Conservation (phyloP, 805 yeast species). For the Priceomyces melissophilus region DNA sequence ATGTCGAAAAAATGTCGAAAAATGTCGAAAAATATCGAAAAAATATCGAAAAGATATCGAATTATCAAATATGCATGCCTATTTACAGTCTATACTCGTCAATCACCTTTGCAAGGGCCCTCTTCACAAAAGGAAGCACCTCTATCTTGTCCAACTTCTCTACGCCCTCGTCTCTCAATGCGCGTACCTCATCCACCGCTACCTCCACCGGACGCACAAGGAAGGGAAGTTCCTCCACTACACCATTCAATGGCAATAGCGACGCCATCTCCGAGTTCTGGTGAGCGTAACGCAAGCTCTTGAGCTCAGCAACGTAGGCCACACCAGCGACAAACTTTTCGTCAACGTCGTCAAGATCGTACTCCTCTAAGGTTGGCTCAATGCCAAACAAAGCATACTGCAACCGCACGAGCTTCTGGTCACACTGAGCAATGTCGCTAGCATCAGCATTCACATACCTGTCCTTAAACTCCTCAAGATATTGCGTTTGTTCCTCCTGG, state of each 20-base stretch:
- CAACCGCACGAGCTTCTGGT: conserved; percentile 70
- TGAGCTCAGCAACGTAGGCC: conserved; percentile 63
- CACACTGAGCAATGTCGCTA: conserved; percentile 53
- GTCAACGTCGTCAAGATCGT: conserved; percentile 51
- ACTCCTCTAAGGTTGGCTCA: conserved; percentile 57
- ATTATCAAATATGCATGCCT: neutral
- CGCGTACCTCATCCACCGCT: conserved; percentile 45
- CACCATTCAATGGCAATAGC: conserved; percentile 34
- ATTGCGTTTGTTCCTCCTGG: conserved; percentile 39
- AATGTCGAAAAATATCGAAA: too few species aligned
- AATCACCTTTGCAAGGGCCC: conserved; percentile 23
- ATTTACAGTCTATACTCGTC: conserved; percentile 4
- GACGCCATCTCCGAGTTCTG: conserved; percentile 19
- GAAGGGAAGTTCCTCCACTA: conserved; percentile 41
- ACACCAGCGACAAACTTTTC: conserved; percentile 60
- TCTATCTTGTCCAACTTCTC: conserved; percentile 35
- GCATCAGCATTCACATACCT: conserved; percentile 54
- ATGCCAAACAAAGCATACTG: conserved; percentile 86
- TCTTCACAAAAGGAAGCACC: conserved; percentile 35
- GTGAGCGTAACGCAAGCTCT: conserved; percentile 41
- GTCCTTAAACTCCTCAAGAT: conserved; percentile 55
- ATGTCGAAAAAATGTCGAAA: too few species aligned
- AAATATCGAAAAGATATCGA: too few species aligned
- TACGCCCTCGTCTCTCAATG: conserved; percentile 44
- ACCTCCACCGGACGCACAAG: conserved; percentile 29